phyloP scores from a whole-genome alignment of 2,329 filamentous ascomycete species.

The Colletotrichum salicis region DNA sequence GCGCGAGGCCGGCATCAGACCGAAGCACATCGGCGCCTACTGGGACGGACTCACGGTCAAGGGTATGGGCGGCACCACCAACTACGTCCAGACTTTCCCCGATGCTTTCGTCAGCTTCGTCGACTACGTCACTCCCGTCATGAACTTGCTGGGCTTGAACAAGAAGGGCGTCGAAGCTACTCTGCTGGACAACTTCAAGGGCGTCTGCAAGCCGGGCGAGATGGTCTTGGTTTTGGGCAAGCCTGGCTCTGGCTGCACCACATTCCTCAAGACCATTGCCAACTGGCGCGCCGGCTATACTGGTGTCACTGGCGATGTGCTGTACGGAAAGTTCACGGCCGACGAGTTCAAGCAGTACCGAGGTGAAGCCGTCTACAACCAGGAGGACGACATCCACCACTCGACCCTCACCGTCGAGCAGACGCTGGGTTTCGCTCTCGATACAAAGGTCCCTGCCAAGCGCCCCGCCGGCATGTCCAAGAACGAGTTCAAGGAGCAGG shows the following conservation, averaged over 20 bases:
- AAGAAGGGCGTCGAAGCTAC: constrained; percentile 77
- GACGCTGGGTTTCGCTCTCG: constrained; percentile 85
- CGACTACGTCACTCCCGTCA: constrained; percentile 75
- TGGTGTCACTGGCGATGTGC: constrained; percentile 72
- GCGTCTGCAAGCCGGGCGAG: constrained; percentile 81
- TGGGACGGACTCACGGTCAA: constrained; percentile 83
- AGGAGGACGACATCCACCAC: constrained; percentile 87
- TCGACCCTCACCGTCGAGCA: constrained; percentile 88
- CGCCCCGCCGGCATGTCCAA: constrained; percentile 79
- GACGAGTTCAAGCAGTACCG: constrained; percentile 79
- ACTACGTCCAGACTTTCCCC: constrained; percentile 79
- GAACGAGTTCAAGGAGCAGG: constrained; percentile 78
- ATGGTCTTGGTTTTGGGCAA: constrained; percentile 87
- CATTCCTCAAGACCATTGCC: constrained; percentile 74
- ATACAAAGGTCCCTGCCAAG: constrained; percentile 86
- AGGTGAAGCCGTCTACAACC: constrained; percentile 86
- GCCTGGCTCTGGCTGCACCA: constrained; percentile 78
- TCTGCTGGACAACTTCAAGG: constrained; percentile 77
- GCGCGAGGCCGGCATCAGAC: constrained; percentile 79
- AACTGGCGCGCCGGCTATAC: constrained; percentile 72
- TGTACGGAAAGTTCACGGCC: constrained; percentile 79
- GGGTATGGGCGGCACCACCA: constrained; percentile 78
- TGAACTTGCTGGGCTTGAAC: constrained; percentile 71
- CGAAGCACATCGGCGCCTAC: constrained; percentile 82
- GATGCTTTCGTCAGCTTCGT: constrained; percentile 81